These are phyloP conservation scores for Prosopis cineraria DNA, from an alignment of 306 rosid genomes.

Conservation along the genomic window DNA sequence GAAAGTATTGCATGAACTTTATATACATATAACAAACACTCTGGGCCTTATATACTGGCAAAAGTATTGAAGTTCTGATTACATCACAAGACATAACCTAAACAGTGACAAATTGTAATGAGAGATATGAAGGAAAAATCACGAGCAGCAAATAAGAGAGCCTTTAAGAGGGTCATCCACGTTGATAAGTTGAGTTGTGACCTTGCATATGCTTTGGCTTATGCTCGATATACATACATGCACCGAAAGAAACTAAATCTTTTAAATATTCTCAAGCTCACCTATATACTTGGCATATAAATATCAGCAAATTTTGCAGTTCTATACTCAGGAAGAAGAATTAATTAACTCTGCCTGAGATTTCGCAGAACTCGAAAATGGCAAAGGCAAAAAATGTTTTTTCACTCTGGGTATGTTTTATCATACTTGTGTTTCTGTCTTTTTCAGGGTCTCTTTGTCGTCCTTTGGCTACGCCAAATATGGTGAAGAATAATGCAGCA, in stretches of 20 bases:
- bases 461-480: neutral
- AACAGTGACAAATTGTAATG: too few relatives aligned
- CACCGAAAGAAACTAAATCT: neutral
- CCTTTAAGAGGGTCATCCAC: neutral
- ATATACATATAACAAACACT: neutral
- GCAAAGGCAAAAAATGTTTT: slow-evolving; percentile 11
- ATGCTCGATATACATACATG: neutral
- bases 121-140: neutral
- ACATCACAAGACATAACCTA: too few relatives aligned
- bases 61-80: too few relatives aligned
- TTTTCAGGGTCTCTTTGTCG: slow-evolving; percentile 3
- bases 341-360: neutral
- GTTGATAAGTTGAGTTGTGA: neutral
- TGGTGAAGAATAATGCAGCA: neutral
- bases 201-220: neutral
- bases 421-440: slow-evolving; percentile 3
- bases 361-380: neutral
- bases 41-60: neutral
- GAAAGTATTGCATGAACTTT: neutral
- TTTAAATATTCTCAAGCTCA: neutral
- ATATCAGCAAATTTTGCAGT: slow-evolving; percentile 1
- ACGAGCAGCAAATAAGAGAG: neutral
- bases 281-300: neutral
- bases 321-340: neutral
- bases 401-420: neutral